Percentiles rank a stretch among this genome's conserved stretches.
phyloP scores from a whole-genome alignment of 257 asterid species.

The Solanum dulcamara region DNA sequence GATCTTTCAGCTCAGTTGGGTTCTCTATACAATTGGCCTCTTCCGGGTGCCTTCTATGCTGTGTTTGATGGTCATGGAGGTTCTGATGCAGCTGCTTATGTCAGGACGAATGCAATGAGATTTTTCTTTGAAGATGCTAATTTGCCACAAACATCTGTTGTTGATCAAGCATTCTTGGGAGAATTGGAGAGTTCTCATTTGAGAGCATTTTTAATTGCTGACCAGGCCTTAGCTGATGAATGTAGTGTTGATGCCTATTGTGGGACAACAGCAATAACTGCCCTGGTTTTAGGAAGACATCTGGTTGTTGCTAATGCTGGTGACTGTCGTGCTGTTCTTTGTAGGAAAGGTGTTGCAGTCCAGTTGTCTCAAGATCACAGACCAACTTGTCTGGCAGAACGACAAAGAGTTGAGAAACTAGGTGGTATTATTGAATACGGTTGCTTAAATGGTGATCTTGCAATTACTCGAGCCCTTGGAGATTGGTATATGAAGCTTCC shows the following conservation, averaged over 20 bases:
- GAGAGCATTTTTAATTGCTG: conserved; percentile 55
- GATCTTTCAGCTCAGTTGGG: conserved; percentile 58
- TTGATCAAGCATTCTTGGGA: conserved; percentile 46
- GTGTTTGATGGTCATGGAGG: conserved; percentile 98
- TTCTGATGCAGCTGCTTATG: conserved; percentile 61
- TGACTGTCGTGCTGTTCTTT: conserved; percentile 87
- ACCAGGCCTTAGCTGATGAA: conserved; percentile 67
- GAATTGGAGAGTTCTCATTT: conserved; percentile 46
- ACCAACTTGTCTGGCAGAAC: conserved; percentile 51
- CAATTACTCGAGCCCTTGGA: conserved; percentile 90
- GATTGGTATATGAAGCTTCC: conserved; percentile 95
- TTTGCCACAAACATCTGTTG: conserved; percentile 43
- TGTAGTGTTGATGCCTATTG: conserved; percentile 44
- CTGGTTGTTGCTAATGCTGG: conserved; percentile 84
- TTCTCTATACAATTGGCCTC: conserved; percentile 45
- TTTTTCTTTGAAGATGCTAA: conserved; percentile 65
- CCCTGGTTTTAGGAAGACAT: conserved; percentile 59
- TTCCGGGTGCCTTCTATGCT: conserved; percentile 70
- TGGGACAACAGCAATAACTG: conserved; percentile 93
- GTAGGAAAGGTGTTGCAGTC: conserved; percentile 72
- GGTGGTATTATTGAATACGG: conserved; percentile 75
- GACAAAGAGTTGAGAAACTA: conserved; percentile 60
- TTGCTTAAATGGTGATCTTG: conserved; percentile 77
- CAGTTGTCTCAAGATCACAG: conserved; percentile 93
- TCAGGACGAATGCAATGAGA: conserved; percentile 52